phyloP scores from a whole-genome alignment of 2,329 filamentous ascomycete genomes.

The Mycocentrospora acerina region DNA sequence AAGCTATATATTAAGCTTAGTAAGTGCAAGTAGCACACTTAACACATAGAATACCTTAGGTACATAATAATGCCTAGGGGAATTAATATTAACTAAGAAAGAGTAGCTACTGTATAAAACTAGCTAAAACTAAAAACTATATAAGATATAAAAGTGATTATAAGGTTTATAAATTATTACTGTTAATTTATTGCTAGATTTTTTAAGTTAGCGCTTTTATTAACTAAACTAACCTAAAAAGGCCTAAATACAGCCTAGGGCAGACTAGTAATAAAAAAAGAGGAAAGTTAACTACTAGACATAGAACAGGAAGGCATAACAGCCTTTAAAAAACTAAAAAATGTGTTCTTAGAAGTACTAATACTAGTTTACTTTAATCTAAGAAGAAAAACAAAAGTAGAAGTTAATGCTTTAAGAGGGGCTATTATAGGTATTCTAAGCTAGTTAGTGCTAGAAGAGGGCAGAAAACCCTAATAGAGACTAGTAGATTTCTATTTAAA shows the following conservation, averaged over 20 bases:
- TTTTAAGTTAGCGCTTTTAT: neutral
- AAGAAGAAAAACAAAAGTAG: too few relatives aligned
- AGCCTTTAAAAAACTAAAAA: conserved; percentile 1
- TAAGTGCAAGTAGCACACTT: too few relatives aligned
- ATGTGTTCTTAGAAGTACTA: neutral
- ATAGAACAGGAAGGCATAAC: neutral
- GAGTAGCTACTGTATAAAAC: conserved; percentile 2
- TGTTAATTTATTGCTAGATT: too few relatives aligned
- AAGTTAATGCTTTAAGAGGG: too few relatives aligned
- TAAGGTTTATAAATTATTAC: conserved; percentile 6
- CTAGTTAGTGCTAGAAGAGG: too few relatives aligned
- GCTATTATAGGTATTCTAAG: too few relatives aligned
- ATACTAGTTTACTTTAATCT: too few relatives aligned
- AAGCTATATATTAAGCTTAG: too few relatives aligned
- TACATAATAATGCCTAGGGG: conserved; percentile 3
- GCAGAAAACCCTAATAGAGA: too few relatives aligned
- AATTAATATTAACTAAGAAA: conserved; percentile 1
- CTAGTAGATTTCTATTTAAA: too few relatives aligned
- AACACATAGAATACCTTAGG: conserved; percentile 1
- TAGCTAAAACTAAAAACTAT: conserved; percentile 3
- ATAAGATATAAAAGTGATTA: conserved; percentile 2
- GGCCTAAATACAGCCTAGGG: neutral
- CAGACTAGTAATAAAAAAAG: neutral
- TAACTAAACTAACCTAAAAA: conserved; percentile 1
- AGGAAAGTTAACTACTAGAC: neutral